Percentiles rank a stretch among this genome's conserved stretches.
Conservation (phyloP, 2,329 filamentous ascomycete genomes). For the Aureobasidium melanogenum region DNA sequence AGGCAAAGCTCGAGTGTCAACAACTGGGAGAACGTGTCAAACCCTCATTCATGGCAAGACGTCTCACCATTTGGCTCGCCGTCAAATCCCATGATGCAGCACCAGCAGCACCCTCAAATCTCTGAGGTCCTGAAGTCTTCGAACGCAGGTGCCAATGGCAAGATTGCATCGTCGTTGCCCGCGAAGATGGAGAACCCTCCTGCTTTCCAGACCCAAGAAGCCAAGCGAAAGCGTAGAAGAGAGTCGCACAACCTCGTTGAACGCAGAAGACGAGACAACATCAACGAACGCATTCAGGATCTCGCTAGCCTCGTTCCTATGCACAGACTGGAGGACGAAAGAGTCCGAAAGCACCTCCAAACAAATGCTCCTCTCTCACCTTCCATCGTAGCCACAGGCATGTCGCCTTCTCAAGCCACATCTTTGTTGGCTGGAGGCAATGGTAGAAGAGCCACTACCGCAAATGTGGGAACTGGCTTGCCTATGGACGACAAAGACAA, state of each 20-base stretch:
- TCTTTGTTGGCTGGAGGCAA: slow-evolving; percentile 80
- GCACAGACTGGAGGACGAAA: slow-evolving; percentile 92
- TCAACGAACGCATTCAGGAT: slow-evolving; percentile 97
- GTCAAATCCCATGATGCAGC: slow-evolving; percentile 50
- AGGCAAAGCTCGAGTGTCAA: slow-evolving; percentile 69
- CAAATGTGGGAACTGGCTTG: slow-evolving; percentile 79
- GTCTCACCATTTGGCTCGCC: slow-evolving; percentile 87
- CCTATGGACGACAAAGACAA: slow-evolving; percentile 97
- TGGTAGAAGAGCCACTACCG: slow-evolving; percentile 59
- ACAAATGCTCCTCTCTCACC: slow-evolving; percentile 87
- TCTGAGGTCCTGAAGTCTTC: slow-evolving; percentile 77
- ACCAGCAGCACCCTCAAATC: slow-evolving; percentile 66
- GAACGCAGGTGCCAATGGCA: slow-evolving; percentile 45
- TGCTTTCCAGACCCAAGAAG: slow-evolving; percentile 70
- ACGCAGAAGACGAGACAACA: slow-evolving; percentile 88
- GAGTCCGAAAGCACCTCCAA: slow-evolving; percentile 87
- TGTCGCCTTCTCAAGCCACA: slow-evolving; percentile 67
- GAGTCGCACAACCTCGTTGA: slow-evolving; percentile 97
- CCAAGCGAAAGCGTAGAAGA: slow-evolving; percentile 80
- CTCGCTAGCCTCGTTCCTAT: slow-evolving; percentile 85
- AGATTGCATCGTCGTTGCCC: slow-evolving; percentile 58
- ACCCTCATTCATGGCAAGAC: slow-evolving; percentile 64
- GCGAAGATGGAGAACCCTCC: slow-evolving; percentile 46
- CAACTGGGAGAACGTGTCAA: slow-evolving; percentile 80
- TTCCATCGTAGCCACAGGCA: slow-evolving; percentile 60